Percentiles rank a stretch among this genome's conserved stretches.
Evolutionary conservation across 202 grass and related monocot genomes (phyloP).

Genomic region (Schoenoplectus tabernaemontani): DNA sequence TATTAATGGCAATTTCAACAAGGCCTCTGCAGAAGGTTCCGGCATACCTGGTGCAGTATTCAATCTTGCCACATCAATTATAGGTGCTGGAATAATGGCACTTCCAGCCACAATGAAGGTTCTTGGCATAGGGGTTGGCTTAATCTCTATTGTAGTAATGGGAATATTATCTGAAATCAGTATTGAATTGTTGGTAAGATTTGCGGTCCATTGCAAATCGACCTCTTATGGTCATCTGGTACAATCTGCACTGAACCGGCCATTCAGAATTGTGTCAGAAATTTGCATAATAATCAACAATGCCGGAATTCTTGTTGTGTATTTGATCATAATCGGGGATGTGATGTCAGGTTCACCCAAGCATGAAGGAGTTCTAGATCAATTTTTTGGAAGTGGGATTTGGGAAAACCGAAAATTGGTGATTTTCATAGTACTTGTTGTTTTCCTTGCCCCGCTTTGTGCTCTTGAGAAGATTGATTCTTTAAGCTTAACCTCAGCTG

Average conservation of each 20-base stretch:
- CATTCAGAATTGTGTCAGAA: constrained; percentile 62
- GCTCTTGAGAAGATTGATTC: constrained; percentile 90
- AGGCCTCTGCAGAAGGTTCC: constrained; percentile 33
- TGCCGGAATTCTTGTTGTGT: constrained; percentile 66
- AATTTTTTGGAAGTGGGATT: constrained; percentile 62
- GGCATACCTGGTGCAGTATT: constrained; percentile 57
- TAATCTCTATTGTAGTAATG: constrained; percentile 66
- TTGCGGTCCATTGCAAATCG: constrained; percentile 51
- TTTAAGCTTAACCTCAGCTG: constrained; percentile 66
- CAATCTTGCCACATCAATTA: constrained; percentile 95
- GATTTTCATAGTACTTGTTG: constrained; percentile 61
- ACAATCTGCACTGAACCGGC: constrained; percentile 54
- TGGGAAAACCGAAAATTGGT: constrained; percentile 86
- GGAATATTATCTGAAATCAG: constrained; percentile 80
- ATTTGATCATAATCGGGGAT: constrained; percentile 88
- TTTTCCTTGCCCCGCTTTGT: constrained; percentile 69
- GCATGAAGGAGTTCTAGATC: constrained; percentile 76
- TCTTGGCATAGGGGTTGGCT: constrained; percentile 57
- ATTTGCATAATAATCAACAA: constrained; percentile 88
- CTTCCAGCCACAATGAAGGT: constrained; percentile 99
- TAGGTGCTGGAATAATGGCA: constrained; percentile 93
- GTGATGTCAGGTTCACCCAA: constrained; percentile 82
- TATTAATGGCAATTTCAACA: constrained; percentile 34
- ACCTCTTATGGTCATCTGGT: constrained; percentile 82
- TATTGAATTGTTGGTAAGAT: constrained; percentile 79